Evolutionary conservation across 129 eudicot species (phyloP).

Genomic region (Pittosporum tobira): DNA sequence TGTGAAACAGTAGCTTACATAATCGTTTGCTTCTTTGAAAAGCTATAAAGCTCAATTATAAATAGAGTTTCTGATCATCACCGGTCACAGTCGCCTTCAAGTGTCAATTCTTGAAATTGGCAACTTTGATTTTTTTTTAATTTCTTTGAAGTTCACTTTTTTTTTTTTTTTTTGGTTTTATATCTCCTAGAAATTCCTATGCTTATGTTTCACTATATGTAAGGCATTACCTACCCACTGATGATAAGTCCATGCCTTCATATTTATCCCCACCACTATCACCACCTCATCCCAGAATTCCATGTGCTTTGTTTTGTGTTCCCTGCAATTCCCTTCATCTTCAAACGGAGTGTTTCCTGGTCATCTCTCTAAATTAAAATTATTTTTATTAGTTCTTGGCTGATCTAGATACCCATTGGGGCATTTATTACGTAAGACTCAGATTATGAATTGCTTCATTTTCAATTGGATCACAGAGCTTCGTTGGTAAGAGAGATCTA

Average conservation of each 20-base stretch:
- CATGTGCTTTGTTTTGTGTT: constrained; percentile 26
- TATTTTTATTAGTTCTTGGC: constrained; percentile 6
- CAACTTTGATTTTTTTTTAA: constrained; percentile 10
- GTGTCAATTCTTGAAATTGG: constrained; percentile 6
- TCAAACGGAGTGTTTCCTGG: constrained; percentile 20
- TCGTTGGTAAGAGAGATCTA: constrained; percentile 24
- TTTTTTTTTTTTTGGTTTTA: neutral
- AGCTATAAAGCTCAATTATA: neutral
- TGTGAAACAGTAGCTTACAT: too few relatives aligned
- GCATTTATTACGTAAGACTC: constrained; percentile 2
- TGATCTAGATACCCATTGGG: constrained; percentile 22
- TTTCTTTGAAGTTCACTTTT: too few relatives aligned
- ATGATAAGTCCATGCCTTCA: constrained; percentile 21
- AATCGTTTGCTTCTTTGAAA: neutral
- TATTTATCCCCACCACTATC: constrained; percentile 18
- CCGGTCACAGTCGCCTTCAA: constrained; percentile 19
- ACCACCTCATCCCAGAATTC: constrained; percentile 19
- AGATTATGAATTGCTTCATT: constrained; percentile 23
- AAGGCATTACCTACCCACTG: constrained; percentile 29
- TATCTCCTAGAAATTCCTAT: constrained; percentile 7
- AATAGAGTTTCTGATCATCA: constrained; percentile 6
- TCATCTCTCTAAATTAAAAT: constrained; percentile 6
- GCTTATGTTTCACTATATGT: constrained; percentile 21
- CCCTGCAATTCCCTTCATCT: constrained; percentile 45
- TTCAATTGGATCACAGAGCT: constrained; percentile 12